A percentile compares a stretch with the other conserved stretches of the same genome.
phyloP scores from a whole-genome alignment of 441 rosid species.

The Erodium moschatum region DNA sequence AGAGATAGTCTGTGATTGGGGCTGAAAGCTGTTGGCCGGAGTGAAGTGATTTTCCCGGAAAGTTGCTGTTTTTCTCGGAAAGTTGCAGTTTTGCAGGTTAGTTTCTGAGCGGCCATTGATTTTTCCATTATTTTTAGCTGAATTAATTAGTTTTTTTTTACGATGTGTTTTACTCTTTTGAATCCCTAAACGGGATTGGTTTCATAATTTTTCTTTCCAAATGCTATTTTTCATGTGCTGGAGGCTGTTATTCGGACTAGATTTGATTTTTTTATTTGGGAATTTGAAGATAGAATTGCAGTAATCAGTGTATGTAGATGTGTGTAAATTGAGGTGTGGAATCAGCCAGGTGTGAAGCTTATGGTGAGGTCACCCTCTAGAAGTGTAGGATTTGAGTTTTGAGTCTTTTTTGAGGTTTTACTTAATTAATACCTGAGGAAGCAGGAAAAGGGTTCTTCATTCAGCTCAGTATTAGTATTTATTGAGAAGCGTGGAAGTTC shows the following conservation, averaged over 20 bases:
- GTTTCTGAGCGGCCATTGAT: not conserved
- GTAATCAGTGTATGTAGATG: not conserved
- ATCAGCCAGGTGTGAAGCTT: not conserved
- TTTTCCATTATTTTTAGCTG: not conserved
- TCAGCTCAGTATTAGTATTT: not conserved
- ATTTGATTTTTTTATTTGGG: not conserved
- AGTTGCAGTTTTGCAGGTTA: not conserved
- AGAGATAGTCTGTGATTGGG: constrained; percentile 2
- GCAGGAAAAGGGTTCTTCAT: not conserved
- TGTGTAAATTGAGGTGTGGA: not conserved
- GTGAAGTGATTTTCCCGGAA: not conserved
- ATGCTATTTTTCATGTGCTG: not conserved
- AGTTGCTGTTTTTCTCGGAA: not conserved
- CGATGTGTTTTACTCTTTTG: not conserved
- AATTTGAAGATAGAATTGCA: not conserved
- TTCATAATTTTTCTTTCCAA: not conserved
- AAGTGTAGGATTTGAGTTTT: not conserved
- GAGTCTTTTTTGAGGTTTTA: not conserved
- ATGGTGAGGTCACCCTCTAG: not conserved
- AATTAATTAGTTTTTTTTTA: not conserved
- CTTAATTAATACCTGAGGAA: not conserved
- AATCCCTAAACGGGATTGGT: not conserved
- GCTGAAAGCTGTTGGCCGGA: not conserved
- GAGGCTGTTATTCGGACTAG: not conserved
- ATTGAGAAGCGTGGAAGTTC: not conserved